Base-by-base conservation (phyloP, 1,139 yeast species). In the Sugiyamaella grinbergsii region DNA sequence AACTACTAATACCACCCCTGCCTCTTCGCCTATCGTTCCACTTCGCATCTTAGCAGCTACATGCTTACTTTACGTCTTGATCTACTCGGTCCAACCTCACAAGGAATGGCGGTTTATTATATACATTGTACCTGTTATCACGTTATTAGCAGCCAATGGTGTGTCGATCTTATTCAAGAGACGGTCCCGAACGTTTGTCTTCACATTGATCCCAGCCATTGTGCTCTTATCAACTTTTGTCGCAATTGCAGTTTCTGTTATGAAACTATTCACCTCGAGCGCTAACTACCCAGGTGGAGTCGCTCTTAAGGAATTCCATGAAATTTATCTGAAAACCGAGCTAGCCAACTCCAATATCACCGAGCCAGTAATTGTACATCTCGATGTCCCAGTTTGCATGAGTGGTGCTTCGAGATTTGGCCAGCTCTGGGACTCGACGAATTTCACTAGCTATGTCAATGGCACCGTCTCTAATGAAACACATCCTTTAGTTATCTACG, bases 41-140 rank as follows among this genome's bases (percentile, higher is more conserved):
- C 58, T 77, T 44, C 72, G 71, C 22, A 62, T 76, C 3, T 58
- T 76, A 10, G 70, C 76, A 0, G 58, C 75, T 6, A 72, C 89
- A 0, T 70, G 85, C 0, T 33, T 82, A 1, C 33, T 80, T 8
- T 91, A 73, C 64, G 75, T 89, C 26, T 59, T 73, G 2, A 65
- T 79, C 2, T 77, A 90, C 77, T 90, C 97, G 0, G 66, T 84
- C 50, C 95, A 86, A 65, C 93, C 95, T 1, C 98, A 91, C 61
- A 93, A 91, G 66, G 98, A 93, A 71, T 89, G 96, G 96, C 78
- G 98, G 59, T 93, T 91, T 60, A 81, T 93, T 47, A 71, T 85
- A 13, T 93, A 91, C 64, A 73, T 82, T 0, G 70, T 84, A 8
- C 97, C 98, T 1, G 72, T 85, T 0, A 67, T 88, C 52, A 79